Evolutionary conservation across 176 grass and related monocot genomes (phyloP).

Genomic region (Carex cristatella): DNA sequence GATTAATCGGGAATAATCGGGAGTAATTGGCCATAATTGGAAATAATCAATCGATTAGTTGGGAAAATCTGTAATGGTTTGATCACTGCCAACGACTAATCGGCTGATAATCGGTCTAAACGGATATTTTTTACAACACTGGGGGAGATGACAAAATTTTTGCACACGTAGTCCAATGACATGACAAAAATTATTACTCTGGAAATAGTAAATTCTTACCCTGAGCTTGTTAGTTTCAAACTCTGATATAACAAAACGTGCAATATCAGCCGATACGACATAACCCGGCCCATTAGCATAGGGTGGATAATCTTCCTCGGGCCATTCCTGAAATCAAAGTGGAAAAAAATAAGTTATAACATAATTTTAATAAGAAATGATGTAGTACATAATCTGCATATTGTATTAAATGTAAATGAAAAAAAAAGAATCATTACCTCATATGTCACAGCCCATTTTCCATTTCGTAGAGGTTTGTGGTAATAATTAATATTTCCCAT

Average conservation of each 20-base stretch:
- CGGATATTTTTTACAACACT: too few species aligned
- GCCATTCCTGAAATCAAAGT: conserved; percentile 69
- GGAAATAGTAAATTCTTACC: conserved; percentile 26
- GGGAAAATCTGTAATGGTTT: too few species aligned
- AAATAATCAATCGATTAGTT: too few species aligned
- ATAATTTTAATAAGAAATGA: background rate
- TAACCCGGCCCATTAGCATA: conserved; percentile 98
- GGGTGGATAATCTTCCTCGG: conserved; percentile 75
- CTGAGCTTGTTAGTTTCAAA: conserved; percentile 50
- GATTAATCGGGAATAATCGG: too few species aligned
- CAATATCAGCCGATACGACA: conserved; percentile 81
- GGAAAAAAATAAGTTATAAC: background rate
- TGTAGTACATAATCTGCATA: background rate
- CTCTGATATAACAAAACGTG: conserved; percentile 46
- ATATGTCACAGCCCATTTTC: conserved; percentile 84
- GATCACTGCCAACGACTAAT: too few species aligned
- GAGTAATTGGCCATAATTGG: too few species aligned
- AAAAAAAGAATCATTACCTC: conserved; percentile 43
- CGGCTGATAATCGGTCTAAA: too few species aligned
- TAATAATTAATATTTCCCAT: conserved; percentile 71
- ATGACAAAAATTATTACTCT: too few species aligned
- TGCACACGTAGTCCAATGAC: too few species aligned
- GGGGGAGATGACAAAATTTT: too few species aligned
- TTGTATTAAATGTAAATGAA: background rate
- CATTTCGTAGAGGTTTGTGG: conserved; percentile 57